phyloP scores from a whole-genome alignment of 257 asterid species.

The Solanum piurae region DNA sequence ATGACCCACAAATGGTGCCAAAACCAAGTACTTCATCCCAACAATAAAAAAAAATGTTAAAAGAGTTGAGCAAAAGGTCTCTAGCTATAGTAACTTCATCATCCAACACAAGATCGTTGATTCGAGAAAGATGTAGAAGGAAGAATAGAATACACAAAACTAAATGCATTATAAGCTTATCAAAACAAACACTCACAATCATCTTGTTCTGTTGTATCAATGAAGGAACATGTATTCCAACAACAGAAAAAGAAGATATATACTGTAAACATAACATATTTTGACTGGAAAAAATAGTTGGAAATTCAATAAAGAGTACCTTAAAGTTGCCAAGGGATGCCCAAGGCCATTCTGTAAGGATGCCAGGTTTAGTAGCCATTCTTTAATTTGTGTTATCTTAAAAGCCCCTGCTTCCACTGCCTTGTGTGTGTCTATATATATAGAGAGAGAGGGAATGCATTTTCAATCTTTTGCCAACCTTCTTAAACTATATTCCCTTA shows the following conservation, averaged over 20 bases:
- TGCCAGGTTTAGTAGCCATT: neutral
- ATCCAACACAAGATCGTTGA: too few species aligned
- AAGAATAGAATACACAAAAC: too few species aligned
- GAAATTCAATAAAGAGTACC: neutral
- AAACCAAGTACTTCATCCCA: slow-evolving; percentile 36
- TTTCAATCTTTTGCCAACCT: neutral
- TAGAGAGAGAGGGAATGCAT: neutral
- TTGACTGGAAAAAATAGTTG: neutral
- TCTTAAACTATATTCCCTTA: neutral
- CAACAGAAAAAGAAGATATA: too few species aligned
- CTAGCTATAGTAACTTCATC: too few species aligned
- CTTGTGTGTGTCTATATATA: neutral
- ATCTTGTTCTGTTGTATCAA: too few species aligned
- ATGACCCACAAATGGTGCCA: slow-evolving; percentile 58
- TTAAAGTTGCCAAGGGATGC: neutral
- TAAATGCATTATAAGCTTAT: neutral
- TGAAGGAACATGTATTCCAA: too few species aligned
- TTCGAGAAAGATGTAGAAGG: too few species aligned
- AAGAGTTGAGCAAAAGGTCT: neutral
- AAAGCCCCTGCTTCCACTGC: neutral
- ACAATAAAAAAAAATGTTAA: neutral
- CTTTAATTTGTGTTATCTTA: neutral
- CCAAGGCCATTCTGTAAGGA: neutral
- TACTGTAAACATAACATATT: neutral
- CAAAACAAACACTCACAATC: too few species aligned